A percentile compares a stretch with the other conserved stretches of the same genome.
These are phyloP conservation scores for Rosa persica DNA, from an alignment of 306 rosid genomes.

Conservation along the genomic window DNA sequence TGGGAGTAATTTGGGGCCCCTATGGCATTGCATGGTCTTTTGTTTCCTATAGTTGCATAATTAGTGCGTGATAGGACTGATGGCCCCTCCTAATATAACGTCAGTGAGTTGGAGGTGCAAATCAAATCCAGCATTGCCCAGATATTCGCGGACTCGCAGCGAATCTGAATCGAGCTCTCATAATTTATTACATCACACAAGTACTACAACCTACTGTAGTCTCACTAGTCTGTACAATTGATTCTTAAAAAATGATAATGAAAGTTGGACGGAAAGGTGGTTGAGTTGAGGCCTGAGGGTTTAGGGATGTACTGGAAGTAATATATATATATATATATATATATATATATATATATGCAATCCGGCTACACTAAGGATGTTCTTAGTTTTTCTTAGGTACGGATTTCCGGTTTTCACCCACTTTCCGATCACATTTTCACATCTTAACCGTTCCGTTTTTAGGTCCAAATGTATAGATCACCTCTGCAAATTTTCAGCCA, in stretches of 20 bases:
- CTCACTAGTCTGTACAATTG: neutral
- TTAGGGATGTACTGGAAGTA: constrained; percentile 14
- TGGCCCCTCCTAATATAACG: constrained; percentile 1
- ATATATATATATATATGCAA: too few species aligned
- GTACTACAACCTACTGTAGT: neutral
- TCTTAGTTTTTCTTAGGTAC: too few species aligned
- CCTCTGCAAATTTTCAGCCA: too few species aligned
- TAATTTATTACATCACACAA: neutral
- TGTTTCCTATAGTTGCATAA: neutral
- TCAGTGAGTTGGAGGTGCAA: neutral
- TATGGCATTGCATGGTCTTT: too few species aligned
- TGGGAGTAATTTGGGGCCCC: too few species aligned
- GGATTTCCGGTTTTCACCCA: too few species aligned
- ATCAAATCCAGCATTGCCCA: neutral
- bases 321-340: neutral
- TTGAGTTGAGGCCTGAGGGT: constrained; percentile 22
- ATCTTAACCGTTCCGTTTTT: too few species aligned
- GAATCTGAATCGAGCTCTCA: neutral
- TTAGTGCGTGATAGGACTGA: neutral
- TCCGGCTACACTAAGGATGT: too few species aligned
- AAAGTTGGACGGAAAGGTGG: neutral
- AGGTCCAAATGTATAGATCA: too few species aligned
- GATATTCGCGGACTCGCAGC: neutral
- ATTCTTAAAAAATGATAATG: neutral
- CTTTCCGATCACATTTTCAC: too few species aligned